Conservation (phyloP, 805 yeast species). For the Yamadazyma nakazawae region DNA sequence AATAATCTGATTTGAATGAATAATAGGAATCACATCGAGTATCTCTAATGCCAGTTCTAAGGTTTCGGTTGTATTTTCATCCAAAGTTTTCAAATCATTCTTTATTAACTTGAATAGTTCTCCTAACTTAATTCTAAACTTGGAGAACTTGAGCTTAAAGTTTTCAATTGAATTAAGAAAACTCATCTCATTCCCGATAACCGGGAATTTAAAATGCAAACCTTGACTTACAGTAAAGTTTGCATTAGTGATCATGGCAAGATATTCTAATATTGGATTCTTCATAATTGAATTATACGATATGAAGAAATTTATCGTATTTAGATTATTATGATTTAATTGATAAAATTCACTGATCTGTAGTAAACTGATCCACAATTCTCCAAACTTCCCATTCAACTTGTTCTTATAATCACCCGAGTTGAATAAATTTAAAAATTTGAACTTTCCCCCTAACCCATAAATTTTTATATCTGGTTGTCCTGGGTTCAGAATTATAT, state of each 20-base stretch:
- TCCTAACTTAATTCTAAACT: slow-evolving; percentile 58
- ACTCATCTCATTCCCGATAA: slow-evolving; percentile 66
- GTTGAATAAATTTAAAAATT: slow-evolving; percentile 58
- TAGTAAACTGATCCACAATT: slow-evolving; percentile 68
- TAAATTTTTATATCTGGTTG: slow-evolving; percentile 51
- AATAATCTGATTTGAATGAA: slow-evolving; percentile 37
- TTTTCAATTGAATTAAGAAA: slow-evolving; percentile 60
- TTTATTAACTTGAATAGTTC: slow-evolving; percentile 62
- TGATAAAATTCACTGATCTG: slow-evolving; percentile 62
- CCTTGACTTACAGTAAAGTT: slow-evolving; percentile 75
- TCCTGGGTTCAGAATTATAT: slow-evolving; percentile 29
- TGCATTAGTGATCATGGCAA: slow-evolving; percentile 63
- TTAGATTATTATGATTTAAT: slow-evolving; percentile 12
- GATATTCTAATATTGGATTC: slow-evolving; percentile 65
- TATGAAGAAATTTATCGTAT: slow-evolving; percentile 58
- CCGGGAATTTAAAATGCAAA: slow-evolving; percentile 65
- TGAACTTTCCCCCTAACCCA: slow-evolving; percentile 72
- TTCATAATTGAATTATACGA: slow-evolving; percentile 70
- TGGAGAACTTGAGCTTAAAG: slow-evolving; percentile 59
- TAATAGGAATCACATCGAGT: slow-evolving; percentile 59
- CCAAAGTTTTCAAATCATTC: slow-evolving; percentile 43
- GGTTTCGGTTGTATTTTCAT: slow-evolving; percentile 36
- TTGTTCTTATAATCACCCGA: slow-evolving; percentile 10
- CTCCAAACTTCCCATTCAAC: slow-evolving; percentile 43
- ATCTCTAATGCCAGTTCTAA: slow-evolving; percentile 56